Percentiles rank a stretch among this genome's conserved stretches.
These are phyloP conservation scores for Neocatenulostroma microsporum DNA, from an alignment of 2,329 filamentous ascomycete genomes.

Conservation along the genomic window DNA sequence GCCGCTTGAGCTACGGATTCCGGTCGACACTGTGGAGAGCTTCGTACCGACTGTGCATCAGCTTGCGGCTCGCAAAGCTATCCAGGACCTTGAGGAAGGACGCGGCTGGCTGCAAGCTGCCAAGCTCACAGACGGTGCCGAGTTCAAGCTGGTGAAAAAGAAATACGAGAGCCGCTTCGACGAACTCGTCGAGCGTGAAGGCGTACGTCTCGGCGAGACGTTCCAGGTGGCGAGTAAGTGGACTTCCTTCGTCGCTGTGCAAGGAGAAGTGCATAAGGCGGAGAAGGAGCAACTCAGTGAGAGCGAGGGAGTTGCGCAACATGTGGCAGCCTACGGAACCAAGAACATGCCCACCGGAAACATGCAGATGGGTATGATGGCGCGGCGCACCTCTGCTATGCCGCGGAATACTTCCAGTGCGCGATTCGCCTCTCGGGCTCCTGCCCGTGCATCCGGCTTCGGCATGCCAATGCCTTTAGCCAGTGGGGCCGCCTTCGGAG, in stretches of 20 bases:
- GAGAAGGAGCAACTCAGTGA: not conserved
- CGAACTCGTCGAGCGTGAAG: constrained; percentile 58
- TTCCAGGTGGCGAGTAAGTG: constrained; percentile 63
- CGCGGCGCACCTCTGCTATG: too few relatives aligned
- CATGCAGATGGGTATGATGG: too few relatives aligned
- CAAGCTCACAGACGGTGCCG: constrained; percentile 32
- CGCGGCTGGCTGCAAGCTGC: constrained; percentile 56
- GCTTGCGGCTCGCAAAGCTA: constrained; percentile 60
- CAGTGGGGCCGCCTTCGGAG: too few relatives aligned
- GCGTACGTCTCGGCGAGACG: constrained; percentile 55
- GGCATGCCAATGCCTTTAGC: too few relatives aligned
- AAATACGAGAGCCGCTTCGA: constrained; percentile 46
- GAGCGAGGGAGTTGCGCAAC: too few relatives aligned
- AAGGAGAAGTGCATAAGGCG: constrained; percentile 32
- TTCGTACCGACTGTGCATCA: constrained; percentile 52
- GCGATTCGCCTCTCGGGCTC: too few relatives aligned
- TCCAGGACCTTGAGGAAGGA: constrained; percentile 62
- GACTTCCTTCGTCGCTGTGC: constrained; percentile 65
- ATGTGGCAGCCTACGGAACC: too few relatives aligned
- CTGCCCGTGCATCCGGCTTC: too few relatives aligned
- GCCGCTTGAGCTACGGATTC: constrained; percentile 57
- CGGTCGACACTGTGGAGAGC: constrained; percentile 39
- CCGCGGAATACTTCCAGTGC: too few relatives aligned
- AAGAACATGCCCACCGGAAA: too few relatives aligned
- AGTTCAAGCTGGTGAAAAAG: constrained; percentile 35